Base-by-base conservation (phyloP, 1,284 basidiomycete genomes). In the Paramarasmius palmivorus region DNA sequence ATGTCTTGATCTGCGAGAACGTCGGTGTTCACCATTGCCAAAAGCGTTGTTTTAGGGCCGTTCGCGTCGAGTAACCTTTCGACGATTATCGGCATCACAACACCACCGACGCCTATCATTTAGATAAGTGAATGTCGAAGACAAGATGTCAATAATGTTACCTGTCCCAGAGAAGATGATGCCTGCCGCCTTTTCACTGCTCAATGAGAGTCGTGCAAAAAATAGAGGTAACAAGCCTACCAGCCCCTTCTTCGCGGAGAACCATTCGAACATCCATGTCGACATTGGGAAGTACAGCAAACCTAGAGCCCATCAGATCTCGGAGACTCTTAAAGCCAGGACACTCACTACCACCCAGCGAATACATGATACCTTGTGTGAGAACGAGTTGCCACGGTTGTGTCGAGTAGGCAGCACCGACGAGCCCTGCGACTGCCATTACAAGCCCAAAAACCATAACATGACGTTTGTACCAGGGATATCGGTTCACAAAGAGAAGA, bases 241-340 rank as follows among this genome's bases (percentile, higher is more conserved):
- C 23, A 58, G 35, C n/a, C 57, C 57, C 22, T 49, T 54, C 20
- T 42, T 57, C 19, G 40, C 47, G 8, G 53, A 54, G 36, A 57
- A 57, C 53, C 56, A 57, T 20, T 57, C 56, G 37, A 54, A 57
- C 3, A 54, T 19, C 45, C 52, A 57, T 1, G 56, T 57, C 32
- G 47, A 45, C 45, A 52, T 54, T 19, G 56, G 49, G 19, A 57
- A 57, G 34, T 55, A 57, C 23, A 57, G 45, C 35, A 57, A 32
- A 46, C 56, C 56, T 57, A 22, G 8, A 14, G 19, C 6, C n/a
- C 25, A 25, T 40, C 14, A 48, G 14, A 35, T 9, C 25, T n/a
- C 36, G 10, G 25, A 19, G n/a, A 4, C 22, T 38, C 25, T 9
- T 9, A 25, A 32, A 51, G 32, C 10, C 19, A 12, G 14, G 22